Evolutionary conservation across 306 rosid species (phyloP).

Genomic region (Leucaena leucocephala): DNA sequence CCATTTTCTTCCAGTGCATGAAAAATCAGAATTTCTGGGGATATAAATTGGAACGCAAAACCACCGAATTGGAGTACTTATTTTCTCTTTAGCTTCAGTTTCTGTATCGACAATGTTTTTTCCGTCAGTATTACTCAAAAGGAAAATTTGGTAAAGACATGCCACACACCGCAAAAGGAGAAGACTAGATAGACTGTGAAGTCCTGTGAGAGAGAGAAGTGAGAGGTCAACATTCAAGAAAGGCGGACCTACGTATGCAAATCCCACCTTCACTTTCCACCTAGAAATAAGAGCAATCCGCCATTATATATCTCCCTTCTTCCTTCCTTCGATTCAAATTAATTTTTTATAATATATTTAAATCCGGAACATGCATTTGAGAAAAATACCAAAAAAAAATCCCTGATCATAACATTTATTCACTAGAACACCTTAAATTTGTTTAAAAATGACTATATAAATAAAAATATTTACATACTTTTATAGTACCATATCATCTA

Average conservation of each 20-base stretch:
- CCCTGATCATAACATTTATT: too few relatives aligned
- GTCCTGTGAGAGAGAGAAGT: neutral
- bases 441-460: too few relatives aligned
- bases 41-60: neutral
- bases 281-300: neutral
- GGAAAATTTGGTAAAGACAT: slow-evolving; percentile 12
- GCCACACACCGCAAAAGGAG: neutral
- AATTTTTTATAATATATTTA: neutral
- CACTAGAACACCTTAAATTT: too few relatives aligned
- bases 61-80: slow-evolving; percentile 8
- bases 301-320: neutral
- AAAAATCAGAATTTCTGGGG: slow-evolving; percentile 5
- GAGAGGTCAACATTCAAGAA: slow-evolving; percentile 41
- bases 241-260: slow-evolving; percentile 42
- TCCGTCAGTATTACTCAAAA: slow-evolving; percentile 6
- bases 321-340: neutral
- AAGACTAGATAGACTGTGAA: neutral
- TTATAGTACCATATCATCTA: too few relatives aligned
- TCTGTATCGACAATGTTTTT: neutral
- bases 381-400: too few relatives aligned
- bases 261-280: slow-evolving; percentile 11
- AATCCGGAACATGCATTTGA: neutral
- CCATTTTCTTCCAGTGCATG: slow-evolving; percentile 57
- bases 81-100: neutral
- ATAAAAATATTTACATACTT: too few relatives aligned